Evolutionary conservation across 352 stramenopile genomes (phyloP), one percentile per base, ranked within the genome.

Genomic region (Globisporangium alternatum): DNA sequence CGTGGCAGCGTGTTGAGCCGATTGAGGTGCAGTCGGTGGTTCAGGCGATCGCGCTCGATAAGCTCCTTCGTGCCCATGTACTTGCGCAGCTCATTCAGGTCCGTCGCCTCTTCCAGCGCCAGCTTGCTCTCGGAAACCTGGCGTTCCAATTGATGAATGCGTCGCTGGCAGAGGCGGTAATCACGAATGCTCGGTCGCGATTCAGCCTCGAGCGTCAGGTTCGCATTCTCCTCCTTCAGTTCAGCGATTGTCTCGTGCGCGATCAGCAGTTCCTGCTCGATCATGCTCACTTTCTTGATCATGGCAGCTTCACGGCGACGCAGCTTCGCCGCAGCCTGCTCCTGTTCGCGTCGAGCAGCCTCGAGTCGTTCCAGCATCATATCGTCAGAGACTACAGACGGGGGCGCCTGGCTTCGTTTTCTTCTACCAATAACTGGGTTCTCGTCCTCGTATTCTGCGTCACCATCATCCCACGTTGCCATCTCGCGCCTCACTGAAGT

Each of bases 61-160:
- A 93, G 70, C 47, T 93, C 83, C 28, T 87, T 91, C 6, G 86
- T 94, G 3, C 77, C 82, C 83, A 93, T 93, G 62, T 88, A 90
- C 67, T 88, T 84, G 12, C 84, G 80, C 17, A 97, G 65, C 62
- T 92, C 86, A 37, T 87, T 83, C 33, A 93, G 64, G 33, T 95
- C 84, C 47, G 73, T 88, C 8, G 86, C 80, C 51, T 95, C 83
- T 58, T 93, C 77, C 43, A 95, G 62, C 4, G 81, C 83, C 9
- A 91, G 76, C 37, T 89, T 83, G n/a, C 79, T 82, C 62, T 93
- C 80, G 12, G 74, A 72, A 13, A 95, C 64, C 54, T 96, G 82
- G 5, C 78, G 73, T 54, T 96, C 88, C 19, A 96, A 71, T 22
- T 91, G 75, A 31, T 90, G 74, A 45, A 93, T 84, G 3, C 88